Evolutionary conservation across 1,139 yeast genomes (phyloP).

Genomic region (Hemisphaericaspora lyxosophila): DNA sequence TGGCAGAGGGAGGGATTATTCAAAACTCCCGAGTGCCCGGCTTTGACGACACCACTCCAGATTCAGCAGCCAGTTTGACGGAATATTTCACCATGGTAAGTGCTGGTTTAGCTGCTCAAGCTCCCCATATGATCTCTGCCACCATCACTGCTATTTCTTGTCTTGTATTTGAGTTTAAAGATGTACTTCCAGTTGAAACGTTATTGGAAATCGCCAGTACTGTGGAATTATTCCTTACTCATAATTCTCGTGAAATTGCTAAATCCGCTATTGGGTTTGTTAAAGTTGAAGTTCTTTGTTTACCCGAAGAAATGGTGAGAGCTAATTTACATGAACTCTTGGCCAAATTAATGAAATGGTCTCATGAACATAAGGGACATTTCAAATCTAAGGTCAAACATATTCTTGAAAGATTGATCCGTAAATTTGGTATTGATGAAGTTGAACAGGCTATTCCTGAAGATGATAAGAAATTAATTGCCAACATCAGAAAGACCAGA

Average conservation of each 20-base stretch:
- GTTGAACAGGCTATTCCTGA: conserved; percentile 83
- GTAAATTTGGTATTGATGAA: conserved; percentile 83
- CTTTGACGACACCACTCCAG: conserved; percentile 60
- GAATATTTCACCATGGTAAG: conserved; percentile 91
- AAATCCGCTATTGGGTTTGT: conserved; percentile 93
- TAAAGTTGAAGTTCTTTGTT: conserved; percentile 81
- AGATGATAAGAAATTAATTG: conserved; percentile 77
- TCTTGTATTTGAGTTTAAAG: conserved; percentile 81
- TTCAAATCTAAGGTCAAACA: conserved; percentile 92
- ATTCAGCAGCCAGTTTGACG: conserved; percentile 65
- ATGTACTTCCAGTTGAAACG: conserved; percentile 52
- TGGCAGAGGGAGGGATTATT: conserved; percentile 71
- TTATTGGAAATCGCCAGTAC: conserved; percentile 81
- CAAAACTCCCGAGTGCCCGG: conserved; percentile 68
- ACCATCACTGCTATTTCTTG: conserved; percentile 90
- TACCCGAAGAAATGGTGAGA: conserved; percentile 77
- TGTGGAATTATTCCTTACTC: conserved; percentile 84
- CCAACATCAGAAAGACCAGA: conserved; percentile 81
- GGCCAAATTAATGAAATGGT: conserved; percentile 80
- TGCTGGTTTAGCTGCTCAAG: conserved; percentile 93
- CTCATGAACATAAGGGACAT: conserved; percentile 93
- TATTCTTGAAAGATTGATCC: conserved; percentile 82
- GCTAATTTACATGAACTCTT: conserved; percentile 67
- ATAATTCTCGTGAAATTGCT: conserved; percentile 89
- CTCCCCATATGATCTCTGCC: conserved; percentile 95